Evolutionary conservation across 192 early-diverging fungal species (phyloP), one percentile per base, ranked within the genome.

Genomic region (Umbelopsis sp.): DNA sequence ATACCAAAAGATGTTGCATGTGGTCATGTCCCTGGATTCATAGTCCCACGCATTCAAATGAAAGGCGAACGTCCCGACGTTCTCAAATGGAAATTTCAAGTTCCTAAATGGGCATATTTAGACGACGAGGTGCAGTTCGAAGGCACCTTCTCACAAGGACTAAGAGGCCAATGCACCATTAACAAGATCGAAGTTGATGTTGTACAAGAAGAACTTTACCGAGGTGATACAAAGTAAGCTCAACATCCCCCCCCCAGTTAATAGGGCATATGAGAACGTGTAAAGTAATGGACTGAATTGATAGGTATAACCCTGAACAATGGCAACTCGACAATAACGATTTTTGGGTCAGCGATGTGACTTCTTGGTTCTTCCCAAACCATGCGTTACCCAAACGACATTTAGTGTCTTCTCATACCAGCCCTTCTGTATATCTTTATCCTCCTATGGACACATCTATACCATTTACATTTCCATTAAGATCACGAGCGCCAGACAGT

Each of bases 171-270:
- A 29, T 14, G 45, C 29, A 45, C 26, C 24, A 67, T 79, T 11
- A 56, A 59, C n/a, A 50, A 45, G 22, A 72, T 79, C 12, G n/a
- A 69, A 26, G 65, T 75, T 21, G 73, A 79, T 51, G 72, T 74
- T 26, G 66, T 79, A 14, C 77, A 79, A 68, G 77, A 79, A 71
- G 77, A 79, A 36, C 2, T 79, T n/a, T 79, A 79, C 38, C 69
- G 54, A 22, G 38, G 71, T 44, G 70, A 74, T 51, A 41, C 45
- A 12, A 65, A 51, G 67, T 70, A 75, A 75, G 24, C 26, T 12
- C 65, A 22, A 10, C 45, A 43, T 26, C 54, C 47, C 45, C 49
- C 45, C 25, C 41, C 17, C 50, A 25, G 65, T 25, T 69, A 16
- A 49, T 71, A 29, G 31, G 24, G 54, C 26, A 26, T 16, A 36